Evolutionary conservation across 306 rosid genomes (phyloP), one percentile per base, ranked within the genome.

Genomic region (Delonix regia): DNA sequence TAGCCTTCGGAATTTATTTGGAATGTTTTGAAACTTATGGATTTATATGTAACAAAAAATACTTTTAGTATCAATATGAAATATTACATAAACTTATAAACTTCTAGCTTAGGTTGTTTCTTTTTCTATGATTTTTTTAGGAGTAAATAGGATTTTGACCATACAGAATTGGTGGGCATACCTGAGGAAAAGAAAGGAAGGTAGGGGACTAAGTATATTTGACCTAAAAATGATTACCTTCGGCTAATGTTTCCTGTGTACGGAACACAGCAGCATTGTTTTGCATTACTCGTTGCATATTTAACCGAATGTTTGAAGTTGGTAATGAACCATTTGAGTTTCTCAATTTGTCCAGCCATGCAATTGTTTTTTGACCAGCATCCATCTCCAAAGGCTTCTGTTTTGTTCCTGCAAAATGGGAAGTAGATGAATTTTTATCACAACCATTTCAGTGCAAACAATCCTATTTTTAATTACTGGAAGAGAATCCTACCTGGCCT

Each of bases 231-330:
- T 69, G 18, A 21, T 10, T 83, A 93, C 98, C 98, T 88, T 94
- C 99, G 86, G 82, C 93, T 80, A 95, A 85, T 41, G 96, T 93
- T 80, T 95, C 99, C 74, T 91, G 96, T 41, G 97, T 93, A 48
- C 99, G 99, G 88, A 95, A 95, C 59, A 95, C 99, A 83, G 99
- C 98, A 79, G 98, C 99, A 83, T 95, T 91, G 73, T 42, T 95
- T 90, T 95, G 99, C 99, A 95, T 95, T 24, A 89, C 21, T n/a
- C 96, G 87, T 81, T 95, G 99, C 99, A 95, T 92, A 84, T 95
- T 90, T 84, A 95, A 86, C 73, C 99, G 85, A 79, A 95, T 91
- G 30, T 86, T 63, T 25, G 99, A 85, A 83, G 99, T 93, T 45
- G 90, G 96, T 18, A 88, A 52, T 55, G 99, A 86, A 21, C 99